A percentile compares a stretch with the other conserved stretches of the same genome.
These are phyloP conservation scores for Beta vulgaris DNA, from an alignment of 148 eudicot species.

Conservation along the genomic window DNA sequence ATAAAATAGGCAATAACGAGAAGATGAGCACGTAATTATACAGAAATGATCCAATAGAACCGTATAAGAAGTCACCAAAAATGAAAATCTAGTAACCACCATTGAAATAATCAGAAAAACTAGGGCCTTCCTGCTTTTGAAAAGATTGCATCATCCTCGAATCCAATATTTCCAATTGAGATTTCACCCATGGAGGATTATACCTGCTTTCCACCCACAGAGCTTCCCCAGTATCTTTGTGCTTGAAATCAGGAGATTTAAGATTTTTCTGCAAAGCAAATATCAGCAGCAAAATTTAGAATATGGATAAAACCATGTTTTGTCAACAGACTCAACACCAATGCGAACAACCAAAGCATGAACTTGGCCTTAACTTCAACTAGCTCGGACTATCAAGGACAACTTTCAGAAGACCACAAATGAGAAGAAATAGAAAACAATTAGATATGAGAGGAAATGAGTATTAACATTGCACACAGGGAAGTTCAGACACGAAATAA, in stretches of 20 bases:
- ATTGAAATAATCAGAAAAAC: constrained; percentile 35
- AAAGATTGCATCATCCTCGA: constrained; percentile 67
- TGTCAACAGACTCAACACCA: background rate
- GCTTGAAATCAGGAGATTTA: constrained; percentile 90
- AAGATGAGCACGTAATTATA: constrained; percentile 13
- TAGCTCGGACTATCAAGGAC: background rate
- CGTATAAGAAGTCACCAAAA: constrained; percentile 3
- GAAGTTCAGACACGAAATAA: background rate
- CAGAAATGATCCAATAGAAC: constrained; percentile 7
- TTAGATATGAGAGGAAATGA: background rate
- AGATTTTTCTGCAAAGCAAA: constrained; percentile 61
- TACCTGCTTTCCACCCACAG: constrained; percentile 76
- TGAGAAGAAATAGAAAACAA: no score
- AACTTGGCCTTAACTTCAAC: background rate
- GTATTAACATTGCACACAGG: background rate
- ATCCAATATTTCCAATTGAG: constrained; percentile 71
- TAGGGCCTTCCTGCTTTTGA: constrained; percentile 39
- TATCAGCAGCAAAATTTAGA: background rate
- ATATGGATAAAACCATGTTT: background rate
- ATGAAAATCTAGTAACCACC: constrained; percentile 36
- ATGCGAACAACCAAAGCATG: background rate
- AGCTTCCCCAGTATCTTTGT: constrained; percentile 94
- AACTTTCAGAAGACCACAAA: background rate
- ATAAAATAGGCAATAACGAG: background rate
- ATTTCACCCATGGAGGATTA: constrained; percentile 90